Conservation (phyloP, 805 yeast species). For the Zygoascus ofunaensis region DNA sequence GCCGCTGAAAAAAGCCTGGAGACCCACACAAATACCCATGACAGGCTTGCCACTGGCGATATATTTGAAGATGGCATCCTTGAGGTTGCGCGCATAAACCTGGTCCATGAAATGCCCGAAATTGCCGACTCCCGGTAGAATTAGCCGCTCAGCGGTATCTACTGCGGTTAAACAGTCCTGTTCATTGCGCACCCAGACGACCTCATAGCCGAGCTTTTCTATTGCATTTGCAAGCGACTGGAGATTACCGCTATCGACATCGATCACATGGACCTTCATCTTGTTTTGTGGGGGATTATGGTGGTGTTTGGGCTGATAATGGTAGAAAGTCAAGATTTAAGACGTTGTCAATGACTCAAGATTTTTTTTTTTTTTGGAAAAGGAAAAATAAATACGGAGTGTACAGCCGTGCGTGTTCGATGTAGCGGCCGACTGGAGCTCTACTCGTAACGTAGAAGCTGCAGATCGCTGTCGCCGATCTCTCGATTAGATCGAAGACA, state of each 20-base stretch:
- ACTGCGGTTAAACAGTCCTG: conserved; percentile 31
- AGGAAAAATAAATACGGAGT: too few relatives aligned
- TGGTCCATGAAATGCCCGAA: conserved; percentile 87
- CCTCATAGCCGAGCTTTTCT: conserved; percentile 61
- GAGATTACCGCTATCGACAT: conserved; percentile 88
- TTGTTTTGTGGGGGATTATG: background rate
- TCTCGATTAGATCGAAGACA: too few relatives aligned
- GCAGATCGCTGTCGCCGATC: too few relatives aligned
- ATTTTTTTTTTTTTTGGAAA: too few relatives aligned
- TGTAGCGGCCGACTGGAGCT: too few relatives aligned
- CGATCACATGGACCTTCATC: conserved; percentile 58
- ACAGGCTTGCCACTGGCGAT: conserved; percentile 71
- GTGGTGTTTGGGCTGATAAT: too few relatives aligned
- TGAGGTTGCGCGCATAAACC: conserved; percentile 51
- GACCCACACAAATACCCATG: conserved; percentile 97
- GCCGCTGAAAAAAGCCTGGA: conserved; percentile 70
- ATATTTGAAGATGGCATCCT: conserved; percentile 55
- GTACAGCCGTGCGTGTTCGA: too few relatives aligned
- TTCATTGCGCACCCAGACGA: conserved; percentile 50
- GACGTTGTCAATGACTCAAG: too few relatives aligned
- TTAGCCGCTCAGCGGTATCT: conserved; percentile 35
- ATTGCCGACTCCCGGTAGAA: conserved; percentile 96
- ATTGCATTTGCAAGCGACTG: conserved; percentile 86
- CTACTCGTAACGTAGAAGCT: too few relatives aligned
- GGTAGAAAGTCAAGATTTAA: too few relatives aligned